Percentiles rank a stretch among this genome's conserved stretches.
Evolutionary conservation across 768 basidiomycete species (phyloP).

Genomic region (Xerocomus brunneocitrinus): DNA sequence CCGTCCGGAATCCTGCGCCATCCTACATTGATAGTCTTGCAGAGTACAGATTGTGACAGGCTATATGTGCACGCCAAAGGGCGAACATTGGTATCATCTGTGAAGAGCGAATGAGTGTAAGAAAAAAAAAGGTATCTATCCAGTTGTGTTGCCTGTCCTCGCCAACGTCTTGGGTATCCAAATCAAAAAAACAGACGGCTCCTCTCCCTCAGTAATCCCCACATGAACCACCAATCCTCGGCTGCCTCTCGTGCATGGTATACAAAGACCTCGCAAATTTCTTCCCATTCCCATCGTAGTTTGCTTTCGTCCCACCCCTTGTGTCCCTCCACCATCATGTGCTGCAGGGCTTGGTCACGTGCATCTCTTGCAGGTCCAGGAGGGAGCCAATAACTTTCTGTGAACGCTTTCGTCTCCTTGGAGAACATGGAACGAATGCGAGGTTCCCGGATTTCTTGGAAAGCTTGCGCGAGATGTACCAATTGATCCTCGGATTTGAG

Average conservation of each 20-base stretch:
- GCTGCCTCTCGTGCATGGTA: slow-evolving; percentile 55
- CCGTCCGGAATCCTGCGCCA: neutral
- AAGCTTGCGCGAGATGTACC: slow-evolving; percentile 47
- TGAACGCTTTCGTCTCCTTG: slow-evolving; percentile 43
- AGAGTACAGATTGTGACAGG: neutral
- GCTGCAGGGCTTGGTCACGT: slow-evolving; percentile 38
- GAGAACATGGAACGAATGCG: slow-evolving; percentile 41
- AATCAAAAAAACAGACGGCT: slow-evolving; percentile 21
- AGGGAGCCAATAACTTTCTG: slow-evolving; percentile 37
- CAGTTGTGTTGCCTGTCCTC: slow-evolving; percentile 2
- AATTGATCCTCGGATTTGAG: slow-evolving; percentile 47
- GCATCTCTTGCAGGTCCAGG: slow-evolving; percentile 42
- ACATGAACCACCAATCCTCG: slow-evolving; percentile 65
- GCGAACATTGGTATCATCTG: neutral
- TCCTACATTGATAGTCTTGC: neutral
- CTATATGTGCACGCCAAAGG: neutral
- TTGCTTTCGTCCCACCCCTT: slow-evolving; percentile 46
- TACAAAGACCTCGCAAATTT: slow-evolving; percentile 48
- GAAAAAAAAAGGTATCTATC: slow-evolving; percentile 5
- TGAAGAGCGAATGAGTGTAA: slow-evolving; percentile 1
- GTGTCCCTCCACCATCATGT: slow-evolving; percentile 25
- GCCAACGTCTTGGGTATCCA: slow-evolving; percentile 3
- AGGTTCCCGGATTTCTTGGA: slow-evolving; percentile 55
- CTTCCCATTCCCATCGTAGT: slow-evolving; percentile 52
- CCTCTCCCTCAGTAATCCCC: slow-evolving; percentile 46